Base-by-base conservation (phyloP, 2,329 filamentous ascomycete species). In the Hypomyces rosellus region DNA sequence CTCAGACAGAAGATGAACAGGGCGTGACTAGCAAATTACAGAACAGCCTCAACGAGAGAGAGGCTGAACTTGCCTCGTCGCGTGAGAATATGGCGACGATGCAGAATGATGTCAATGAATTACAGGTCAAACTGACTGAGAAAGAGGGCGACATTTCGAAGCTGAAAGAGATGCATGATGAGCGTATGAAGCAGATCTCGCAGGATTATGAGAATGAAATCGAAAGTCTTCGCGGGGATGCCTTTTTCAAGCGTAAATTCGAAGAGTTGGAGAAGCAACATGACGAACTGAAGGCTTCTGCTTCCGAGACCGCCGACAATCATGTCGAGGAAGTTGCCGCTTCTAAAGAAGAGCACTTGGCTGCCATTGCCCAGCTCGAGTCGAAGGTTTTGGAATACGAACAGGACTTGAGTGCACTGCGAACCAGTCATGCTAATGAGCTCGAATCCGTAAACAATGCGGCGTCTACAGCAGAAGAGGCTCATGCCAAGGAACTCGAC, bases 151-250 rank as follows among this genome's bases (percentile, higher is more conserved):
- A 72, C 20, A 73, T 78, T 20, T 66, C 73, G 13, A 74, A 74
- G 60, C 65, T 82, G 53, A 75, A 81, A 63, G 68, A 71, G 39
- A 76, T 75, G 62, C 78, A 85, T 59, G 73, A 79, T 53, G 73
- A 77, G 56, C 78, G 81, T 60, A 71, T 85, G 56, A 72, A 78
- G 63, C 75, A 74, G 53, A 65, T 85, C 49, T 80, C 80, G 1
- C 70, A 78, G 55, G 81, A 84, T 56, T 83, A 82, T 56, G 77
- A 84, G 61, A 73, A 75, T n/a, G 81, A 85, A 63, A 84, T 85
- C 48, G 81, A 84, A 59, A 77, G 76, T 51, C 74, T 84, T 14
- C 75, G 77, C 50, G 81, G 80, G 18, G 80, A 85, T 54, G 80
- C 81, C 13, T 78, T 78, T 62, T 82, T 82, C 66, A 83, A 82